Evolutionary conservation across 139 green algal genomes (phyloP).

Genomic region (Chlorella vulgaris): DNA sequence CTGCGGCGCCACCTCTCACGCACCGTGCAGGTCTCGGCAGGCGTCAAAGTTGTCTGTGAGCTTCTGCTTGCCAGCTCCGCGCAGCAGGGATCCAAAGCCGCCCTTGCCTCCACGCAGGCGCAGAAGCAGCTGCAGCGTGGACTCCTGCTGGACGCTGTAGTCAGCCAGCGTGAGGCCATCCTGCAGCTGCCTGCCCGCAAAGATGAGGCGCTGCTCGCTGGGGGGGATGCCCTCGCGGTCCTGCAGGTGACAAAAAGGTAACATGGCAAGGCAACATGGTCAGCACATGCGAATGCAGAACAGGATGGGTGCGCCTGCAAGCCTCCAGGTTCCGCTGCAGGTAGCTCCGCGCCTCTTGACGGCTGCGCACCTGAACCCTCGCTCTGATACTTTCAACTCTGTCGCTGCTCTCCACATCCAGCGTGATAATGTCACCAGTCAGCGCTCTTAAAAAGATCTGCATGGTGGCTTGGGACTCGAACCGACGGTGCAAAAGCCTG

Average conservation of each 20-base stretch:
- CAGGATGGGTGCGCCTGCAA: too few species aligned
- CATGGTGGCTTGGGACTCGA: slow-evolving; percentile 53
- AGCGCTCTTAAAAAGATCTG: slow-evolving; percentile 96
- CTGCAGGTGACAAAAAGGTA: slow-evolving; percentile 46
- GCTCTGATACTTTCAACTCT: slow-evolving; percentile 91
- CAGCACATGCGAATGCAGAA: not conserved
- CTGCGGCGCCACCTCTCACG: too few species aligned
- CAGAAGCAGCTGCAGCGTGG: slow-evolving; percentile 96
- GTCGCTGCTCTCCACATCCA: slow-evolving; percentile 84
- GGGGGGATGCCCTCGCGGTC: slow-evolving; percentile 87
- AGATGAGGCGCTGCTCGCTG: slow-evolving; percentile 95
- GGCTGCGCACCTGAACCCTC: slow-evolving; percentile 79
- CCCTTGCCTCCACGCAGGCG: slow-evolving; percentile 95
- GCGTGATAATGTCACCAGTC: slow-evolving; percentile 86
- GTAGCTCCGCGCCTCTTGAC: too few species aligned
- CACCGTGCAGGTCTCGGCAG: slow-evolving; percentile 85
- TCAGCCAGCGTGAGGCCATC: slow-evolving; percentile 92
- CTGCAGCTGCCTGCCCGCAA: slow-evolving; percentile 96
- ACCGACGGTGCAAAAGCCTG: not conserved
- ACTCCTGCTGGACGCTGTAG: slow-evolving; percentile 97
- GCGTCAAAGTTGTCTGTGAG: slow-evolving; percentile 93
- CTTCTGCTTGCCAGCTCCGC: slow-evolving; percentile 83
- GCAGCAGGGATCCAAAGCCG: slow-evolving; percentile 93
- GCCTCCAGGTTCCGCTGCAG: too few species aligned
- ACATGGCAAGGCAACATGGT: not conserved